Base-by-base conservation (phyloP, 331 rosid genomes). In the Quercus phellos region DNA sequence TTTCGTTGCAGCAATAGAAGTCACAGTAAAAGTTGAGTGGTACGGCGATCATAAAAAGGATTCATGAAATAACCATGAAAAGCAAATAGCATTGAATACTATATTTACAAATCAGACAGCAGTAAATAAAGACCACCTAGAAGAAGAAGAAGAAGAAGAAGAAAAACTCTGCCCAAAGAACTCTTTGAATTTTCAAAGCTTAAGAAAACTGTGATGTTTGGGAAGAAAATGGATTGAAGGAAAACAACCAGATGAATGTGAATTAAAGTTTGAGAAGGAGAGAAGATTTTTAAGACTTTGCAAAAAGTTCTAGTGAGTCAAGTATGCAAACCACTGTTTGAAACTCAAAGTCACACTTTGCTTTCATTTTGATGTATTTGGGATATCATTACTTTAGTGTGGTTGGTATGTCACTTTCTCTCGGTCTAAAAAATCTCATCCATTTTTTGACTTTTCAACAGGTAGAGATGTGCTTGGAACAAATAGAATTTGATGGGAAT, bases 311-410 rank as follows among this genome's bases (percentile, higher is more conserved):
- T 74, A 71, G 82, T 68, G 87, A 50, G 12, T 38, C 87, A 78
- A 87, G 84, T 58, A 64, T 60, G 79, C 84, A 78, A 81, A 59
- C 67, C 18, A 59, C 67, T 26, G 77, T 80, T 82, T 79, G 73
- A 76, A 74, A 87, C 29, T 70, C 67, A 84, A 90, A 87, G 88
- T 72, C 78, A 84, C 79, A 79, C 82, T 74, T 87, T 89, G 94
- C 95, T 90, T 93, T 93, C 84, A 82, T 82, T 82, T 87, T 26
- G 88, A 85, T 90, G 76, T 83, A 84, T 90, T 79, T 75, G 51
- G 66, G 67, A 69, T 77, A 50, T 77, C 80, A 77, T 72, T 81
- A 71, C 58, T 14, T 19, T 9, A 78, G 69, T 77, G 78, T 43
- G 50, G 90, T 51, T 91, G 87, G 69, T 81, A 85, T 85, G 89